These are phyloP conservation scores for Aspergillus bombycis DNA, from an alignment of 2,329 filamentous ascomycete genomes.

Conservation along the genomic window DNA sequence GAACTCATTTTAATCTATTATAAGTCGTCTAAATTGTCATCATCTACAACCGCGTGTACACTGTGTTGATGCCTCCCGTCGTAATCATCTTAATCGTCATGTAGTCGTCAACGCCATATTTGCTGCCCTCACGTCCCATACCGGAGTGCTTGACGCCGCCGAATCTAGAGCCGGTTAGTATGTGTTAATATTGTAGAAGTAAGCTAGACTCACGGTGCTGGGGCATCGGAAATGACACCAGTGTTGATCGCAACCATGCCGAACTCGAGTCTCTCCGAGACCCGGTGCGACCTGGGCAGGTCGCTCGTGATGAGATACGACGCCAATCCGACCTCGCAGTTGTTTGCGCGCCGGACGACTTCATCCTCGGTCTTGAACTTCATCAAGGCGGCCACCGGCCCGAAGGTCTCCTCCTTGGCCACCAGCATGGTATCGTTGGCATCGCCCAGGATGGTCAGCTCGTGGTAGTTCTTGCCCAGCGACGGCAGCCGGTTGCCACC, in stretches of 20 bases:
- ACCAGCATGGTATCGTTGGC: constrained; percentile 82
- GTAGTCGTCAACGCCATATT: constrained; percentile 75
- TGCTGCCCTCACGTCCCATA: constrained; percentile 74
- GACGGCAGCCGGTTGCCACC: constrained; percentile 73
- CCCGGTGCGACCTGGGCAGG: constrained; percentile 56
- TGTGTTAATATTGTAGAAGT: neutral
- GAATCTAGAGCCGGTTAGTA: constrained; percentile 51
- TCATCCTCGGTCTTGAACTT: constrained; percentile 83
- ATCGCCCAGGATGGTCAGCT: constrained; percentile 81
- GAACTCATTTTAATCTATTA: neutral
- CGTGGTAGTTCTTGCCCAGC: constrained; percentile 79
- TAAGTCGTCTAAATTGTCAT: neutral
- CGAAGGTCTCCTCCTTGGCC: constrained; percentile 85
- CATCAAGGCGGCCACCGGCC: constrained; percentile 84
- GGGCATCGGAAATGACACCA: constrained; percentile 56
- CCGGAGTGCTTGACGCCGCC: constrained; percentile 80
- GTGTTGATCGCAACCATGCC: constrained; percentile 66
- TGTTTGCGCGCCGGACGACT: constrained; percentile 78
- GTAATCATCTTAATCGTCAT: constrained; percentile 64
- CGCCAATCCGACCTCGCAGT: constrained; percentile 46
- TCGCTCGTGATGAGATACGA: constrained; percentile 65
- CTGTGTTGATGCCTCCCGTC: constrained; percentile 16
- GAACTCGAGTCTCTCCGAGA: constrained; percentile 56
- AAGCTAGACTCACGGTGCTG: neutral
- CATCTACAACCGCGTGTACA: constrained; percentile 1